Percentiles rank a stretch among this genome's conserved stretches.
Conservation (phyloP, 2,329 filamentous ascomycete species). For the Ophiostoma sp. region DNA sequence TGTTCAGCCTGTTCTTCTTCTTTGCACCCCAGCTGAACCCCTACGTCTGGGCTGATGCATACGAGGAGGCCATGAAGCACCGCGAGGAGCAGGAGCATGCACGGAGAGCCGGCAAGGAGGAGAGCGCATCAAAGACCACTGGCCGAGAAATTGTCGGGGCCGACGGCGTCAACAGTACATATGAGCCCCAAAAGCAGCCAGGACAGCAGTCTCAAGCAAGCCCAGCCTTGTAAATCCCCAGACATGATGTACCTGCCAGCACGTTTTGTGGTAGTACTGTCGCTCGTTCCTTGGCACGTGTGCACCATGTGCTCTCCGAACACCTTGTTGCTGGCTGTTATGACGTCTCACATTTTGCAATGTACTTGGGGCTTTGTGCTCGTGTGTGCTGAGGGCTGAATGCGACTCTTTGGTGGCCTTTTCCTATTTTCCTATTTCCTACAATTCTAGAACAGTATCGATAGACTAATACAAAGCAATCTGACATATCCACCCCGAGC, state of each 20-base stretch:
- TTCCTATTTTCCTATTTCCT: not conserved
- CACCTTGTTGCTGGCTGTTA: not conserved
- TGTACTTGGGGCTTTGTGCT: not conserved
- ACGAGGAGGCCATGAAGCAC: not conserved
- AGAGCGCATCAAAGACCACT: not conserved
- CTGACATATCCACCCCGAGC: not conserved
- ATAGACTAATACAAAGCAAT: not conserved
- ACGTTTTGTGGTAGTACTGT: not conserved
- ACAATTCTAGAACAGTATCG: not conserved
- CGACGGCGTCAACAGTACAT: not conserved
- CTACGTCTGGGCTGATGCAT: constrained; percentile 14
- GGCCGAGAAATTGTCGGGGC: not conserved
- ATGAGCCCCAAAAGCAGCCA: constrained; percentile 14
- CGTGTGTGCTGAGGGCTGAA: not conserved
- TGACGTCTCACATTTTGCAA: not conserved
- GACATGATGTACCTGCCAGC: not conserved
- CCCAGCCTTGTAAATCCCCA: not conserved
- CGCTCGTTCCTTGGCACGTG: not conserved
- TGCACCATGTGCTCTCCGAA: no score
- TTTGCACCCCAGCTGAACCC: constrained; percentile 20
- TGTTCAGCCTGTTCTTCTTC: constrained; percentile 14
- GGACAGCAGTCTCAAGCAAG: constrained; percentile 1
- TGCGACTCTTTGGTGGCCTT: not conserved
- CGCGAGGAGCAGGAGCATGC: not conserved
- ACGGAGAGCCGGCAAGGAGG: no score